Percentiles rank a stretch among this genome's conserved stretches.
Evolutionary conservation across 345 rosid genomes (phyloP).

Genomic region (Lepidium africanum): DNA sequence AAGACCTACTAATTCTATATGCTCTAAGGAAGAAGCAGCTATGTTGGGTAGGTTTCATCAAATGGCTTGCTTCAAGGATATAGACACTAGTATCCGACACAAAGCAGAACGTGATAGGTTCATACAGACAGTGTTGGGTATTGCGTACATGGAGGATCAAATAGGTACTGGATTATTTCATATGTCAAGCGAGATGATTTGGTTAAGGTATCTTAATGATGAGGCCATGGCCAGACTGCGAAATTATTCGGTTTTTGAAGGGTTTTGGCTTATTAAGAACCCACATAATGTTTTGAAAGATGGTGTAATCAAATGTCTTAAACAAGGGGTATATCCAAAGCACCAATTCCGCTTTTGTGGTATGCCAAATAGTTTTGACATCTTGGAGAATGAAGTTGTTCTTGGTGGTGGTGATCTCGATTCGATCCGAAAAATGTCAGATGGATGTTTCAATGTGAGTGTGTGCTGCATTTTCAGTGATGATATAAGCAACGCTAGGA

Average conservation of each 20-base stretch:
- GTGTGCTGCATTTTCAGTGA: not conserved
- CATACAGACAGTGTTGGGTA: too few species aligned
- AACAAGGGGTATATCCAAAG: not conserved
- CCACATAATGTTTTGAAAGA: not conserved
- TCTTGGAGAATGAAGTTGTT: not conserved
- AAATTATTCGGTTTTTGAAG: not conserved
- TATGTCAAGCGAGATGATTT: not conserved
- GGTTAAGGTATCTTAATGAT: not conserved
- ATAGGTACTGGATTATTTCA: not conserved
- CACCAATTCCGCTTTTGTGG: not conserved
- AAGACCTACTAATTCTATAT: not conserved
- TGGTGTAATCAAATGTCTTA: constrained; percentile 2
- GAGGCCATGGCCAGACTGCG: not conserved
- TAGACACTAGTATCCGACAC: not conserved
- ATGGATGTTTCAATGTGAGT: not conserved
- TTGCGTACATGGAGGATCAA: not conserved
- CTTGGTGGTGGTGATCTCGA: not conserved
- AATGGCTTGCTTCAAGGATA: not conserved
- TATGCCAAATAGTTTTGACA: not conserved
- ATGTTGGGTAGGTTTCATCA: not conserved
- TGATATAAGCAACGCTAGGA: not conserved
- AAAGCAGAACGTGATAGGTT: too few species aligned
- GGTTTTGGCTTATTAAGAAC: not conserved
- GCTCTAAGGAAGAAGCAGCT: not conserved
- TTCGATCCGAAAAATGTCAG: not conserved